phyloP scores from a whole-genome alignment of 345 rosid species.

The Rhodamnia rubescens region DNA sequence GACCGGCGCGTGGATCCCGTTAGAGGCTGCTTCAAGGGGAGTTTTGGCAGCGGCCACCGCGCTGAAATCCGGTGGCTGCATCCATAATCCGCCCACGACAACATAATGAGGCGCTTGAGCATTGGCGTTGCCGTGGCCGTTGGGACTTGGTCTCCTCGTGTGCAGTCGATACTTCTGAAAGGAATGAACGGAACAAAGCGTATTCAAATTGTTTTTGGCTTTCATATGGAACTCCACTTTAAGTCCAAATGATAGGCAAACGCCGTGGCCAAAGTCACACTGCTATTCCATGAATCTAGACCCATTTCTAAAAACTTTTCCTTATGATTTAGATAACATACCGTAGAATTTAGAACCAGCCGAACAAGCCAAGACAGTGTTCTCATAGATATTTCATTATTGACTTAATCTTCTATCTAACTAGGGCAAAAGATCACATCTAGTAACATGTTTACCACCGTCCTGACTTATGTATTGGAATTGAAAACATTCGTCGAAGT shows the following conservation, averaged over 20 bases:
- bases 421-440: neutral
- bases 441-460: neutral
- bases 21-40: neutral
- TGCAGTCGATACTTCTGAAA: constrained; percentile 9
- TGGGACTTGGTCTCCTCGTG: neutral
- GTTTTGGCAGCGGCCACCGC: neutral
- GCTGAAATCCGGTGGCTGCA: neutral
- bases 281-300: neutral
- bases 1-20: neutral
- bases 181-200: neutral
- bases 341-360: neutral
- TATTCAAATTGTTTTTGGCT: neutral
- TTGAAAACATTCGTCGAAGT: neutral
- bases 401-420: neutral
- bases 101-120: constrained; percentile 1
- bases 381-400: neutral
- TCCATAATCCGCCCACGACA: constrained; percentile 3
- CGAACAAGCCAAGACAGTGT: neutral
- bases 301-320: neutral
- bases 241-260: neutral
- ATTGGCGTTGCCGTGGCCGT: neutral
- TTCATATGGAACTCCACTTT: neutral
- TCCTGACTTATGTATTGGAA: neutral
- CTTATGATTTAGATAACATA: neutral
- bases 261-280: neutral